These are phyloP conservation scores for Podospora comata DNA, from an alignment of 495 filamentous ascomycete genomes.

Conservation along the genomic window DNA sequence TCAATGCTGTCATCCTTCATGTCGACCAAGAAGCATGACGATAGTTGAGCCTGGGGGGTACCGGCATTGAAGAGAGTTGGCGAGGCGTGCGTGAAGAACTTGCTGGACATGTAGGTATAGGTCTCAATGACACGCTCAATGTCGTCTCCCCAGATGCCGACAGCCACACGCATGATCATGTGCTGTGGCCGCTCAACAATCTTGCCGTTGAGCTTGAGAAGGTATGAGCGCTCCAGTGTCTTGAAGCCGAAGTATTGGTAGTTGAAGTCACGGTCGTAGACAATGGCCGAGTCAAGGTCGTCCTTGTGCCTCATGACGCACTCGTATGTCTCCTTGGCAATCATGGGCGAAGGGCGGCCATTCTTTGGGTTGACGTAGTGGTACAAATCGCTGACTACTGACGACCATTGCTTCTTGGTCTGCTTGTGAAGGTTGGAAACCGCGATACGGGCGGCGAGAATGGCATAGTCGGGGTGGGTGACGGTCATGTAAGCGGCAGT, in stretches of 20 bases:
- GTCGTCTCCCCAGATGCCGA: constrained; percentile 92
- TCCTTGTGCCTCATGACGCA: constrained; percentile 92
- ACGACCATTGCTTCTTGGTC: constrained; percentile 98
- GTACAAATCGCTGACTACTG: constrained; percentile 88
- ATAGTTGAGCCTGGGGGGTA: constrained; percentile 87
- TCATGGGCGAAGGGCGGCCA: constrained; percentile 80
- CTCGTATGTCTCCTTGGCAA: constrained; percentile 81
- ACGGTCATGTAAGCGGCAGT: constrained; percentile 99
- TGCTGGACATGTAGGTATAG: constrained; percentile 96
- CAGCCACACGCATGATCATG: constrained; percentile 98
- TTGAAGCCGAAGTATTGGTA: constrained; percentile 99
- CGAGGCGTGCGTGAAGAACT: constrained; percentile 96
- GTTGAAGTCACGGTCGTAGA: constrained; percentile 99
- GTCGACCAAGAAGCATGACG: constrained; percentile 96
- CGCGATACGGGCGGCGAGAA: constrained; percentile 96
- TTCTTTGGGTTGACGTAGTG: constrained; percentile 98
- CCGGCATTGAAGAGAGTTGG: constrained; percentile 97
- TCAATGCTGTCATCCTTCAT: constrained; percentile 99
- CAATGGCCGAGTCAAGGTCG: constrained; percentile 96
- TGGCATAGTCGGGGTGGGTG: constrained; percentile 98
- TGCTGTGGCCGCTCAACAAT: constrained; percentile 96
- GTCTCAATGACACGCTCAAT: constrained; percentile 93
- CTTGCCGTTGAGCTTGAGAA: constrained; percentile 86
- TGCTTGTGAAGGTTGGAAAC: constrained; percentile 99
- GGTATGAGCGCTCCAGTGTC: constrained; percentile 95